These are phyloP conservation scores for Pythium dissotocum DNA, from an alignment of 352 stramenopile species.

Conservation along the genomic window DNA sequence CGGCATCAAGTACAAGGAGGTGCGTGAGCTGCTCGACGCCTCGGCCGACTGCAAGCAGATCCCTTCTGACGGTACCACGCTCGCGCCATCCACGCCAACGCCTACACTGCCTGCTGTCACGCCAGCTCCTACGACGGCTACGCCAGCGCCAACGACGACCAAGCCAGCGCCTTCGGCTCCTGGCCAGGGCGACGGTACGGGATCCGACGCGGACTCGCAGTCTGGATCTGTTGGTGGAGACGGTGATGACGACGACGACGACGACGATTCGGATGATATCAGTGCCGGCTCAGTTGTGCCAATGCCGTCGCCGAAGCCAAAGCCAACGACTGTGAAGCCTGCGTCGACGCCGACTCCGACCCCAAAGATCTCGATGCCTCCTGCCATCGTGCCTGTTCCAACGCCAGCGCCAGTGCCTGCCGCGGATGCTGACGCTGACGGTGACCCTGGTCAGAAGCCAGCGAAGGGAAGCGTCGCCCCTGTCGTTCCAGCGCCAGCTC, in stretches of 20 bases:
- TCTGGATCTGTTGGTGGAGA: not conserved
- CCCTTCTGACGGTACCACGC: conserved; percentile 1
- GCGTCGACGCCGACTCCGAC: not conserved
- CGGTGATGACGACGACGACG: not conserved
- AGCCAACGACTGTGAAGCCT: not conserved
- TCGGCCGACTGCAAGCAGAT: conserved; percentile 20
- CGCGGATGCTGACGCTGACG: not conserved
- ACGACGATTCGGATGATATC: not conserved
- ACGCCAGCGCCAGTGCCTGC: not conserved
- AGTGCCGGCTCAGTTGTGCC: not conserved
- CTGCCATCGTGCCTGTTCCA: not conserved
- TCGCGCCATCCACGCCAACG: not conserved
- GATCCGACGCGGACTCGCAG: not conserved
- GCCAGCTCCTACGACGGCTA: not conserved
- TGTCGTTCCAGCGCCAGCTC: not conserved
- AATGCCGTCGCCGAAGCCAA: not conserved
- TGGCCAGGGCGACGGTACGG: not conserved
- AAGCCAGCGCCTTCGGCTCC: not conserved
- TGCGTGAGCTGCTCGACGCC: conserved; percentile 22
- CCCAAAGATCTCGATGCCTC: not conserved
- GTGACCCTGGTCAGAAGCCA: not conserved
- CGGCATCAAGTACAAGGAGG: conserved; percentile 26
- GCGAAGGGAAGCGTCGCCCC: not conserved
- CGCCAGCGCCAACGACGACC: not conserved
- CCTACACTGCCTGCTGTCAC: not conserved